Conservation (phyloP, 371 early-diverging fungal species). For the Mortierella sp. region DNA sequence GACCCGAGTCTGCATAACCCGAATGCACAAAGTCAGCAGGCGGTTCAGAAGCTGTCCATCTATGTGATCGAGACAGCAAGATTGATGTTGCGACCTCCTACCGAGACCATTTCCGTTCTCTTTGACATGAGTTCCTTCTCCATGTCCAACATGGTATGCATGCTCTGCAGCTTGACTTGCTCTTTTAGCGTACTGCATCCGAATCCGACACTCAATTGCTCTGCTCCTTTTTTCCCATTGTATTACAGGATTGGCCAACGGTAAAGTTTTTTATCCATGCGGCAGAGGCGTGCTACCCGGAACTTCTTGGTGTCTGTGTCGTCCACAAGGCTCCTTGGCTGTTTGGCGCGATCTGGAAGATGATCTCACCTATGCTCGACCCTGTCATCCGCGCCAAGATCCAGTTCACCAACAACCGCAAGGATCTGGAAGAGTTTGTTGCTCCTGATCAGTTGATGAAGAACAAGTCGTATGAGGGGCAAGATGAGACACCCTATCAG, state of each 20-base stretch:
- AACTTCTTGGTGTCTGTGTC: slow-evolving; percentile 79
- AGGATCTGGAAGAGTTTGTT: slow-evolving; percentile 66
- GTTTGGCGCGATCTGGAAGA: slow-evolving; percentile 84
- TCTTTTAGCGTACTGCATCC: neutral
- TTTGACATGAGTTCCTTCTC: slow-evolving; percentile 87
- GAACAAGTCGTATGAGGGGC: slow-evolving; percentile 30
- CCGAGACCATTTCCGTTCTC: slow-evolving; percentile 82
- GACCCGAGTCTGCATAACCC: slow-evolving; percentile 67
- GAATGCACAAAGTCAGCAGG: slow-evolving; percentile 64
- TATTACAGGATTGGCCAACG: slow-evolving; percentile 71
- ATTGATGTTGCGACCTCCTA: slow-evolving; percentile 71
- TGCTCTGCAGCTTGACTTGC: too few species aligned
- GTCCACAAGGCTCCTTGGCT: slow-evolving; percentile 92
- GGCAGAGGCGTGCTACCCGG: slow-evolving; percentile 89
- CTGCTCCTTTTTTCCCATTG: neutral
- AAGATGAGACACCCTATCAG: slow-evolving; percentile 28
- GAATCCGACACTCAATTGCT: neutral
- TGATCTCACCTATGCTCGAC: slow-evolving; percentile 84
- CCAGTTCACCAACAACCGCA: slow-evolving; percentile 76
- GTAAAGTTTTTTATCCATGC: slow-evolving; percentile 81
- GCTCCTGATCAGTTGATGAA: slow-evolving; percentile 37
- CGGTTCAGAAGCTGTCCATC: slow-evolving; percentile 71
- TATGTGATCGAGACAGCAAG: slow-evolving; percentile 88
- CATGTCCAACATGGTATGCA: slow-evolving; percentile 75
- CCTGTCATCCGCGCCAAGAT: slow-evolving; percentile 89